Conservation (phyloP, 2,329 filamentous ascomycete genomes). For the Exophiala viscosa region DNA sequence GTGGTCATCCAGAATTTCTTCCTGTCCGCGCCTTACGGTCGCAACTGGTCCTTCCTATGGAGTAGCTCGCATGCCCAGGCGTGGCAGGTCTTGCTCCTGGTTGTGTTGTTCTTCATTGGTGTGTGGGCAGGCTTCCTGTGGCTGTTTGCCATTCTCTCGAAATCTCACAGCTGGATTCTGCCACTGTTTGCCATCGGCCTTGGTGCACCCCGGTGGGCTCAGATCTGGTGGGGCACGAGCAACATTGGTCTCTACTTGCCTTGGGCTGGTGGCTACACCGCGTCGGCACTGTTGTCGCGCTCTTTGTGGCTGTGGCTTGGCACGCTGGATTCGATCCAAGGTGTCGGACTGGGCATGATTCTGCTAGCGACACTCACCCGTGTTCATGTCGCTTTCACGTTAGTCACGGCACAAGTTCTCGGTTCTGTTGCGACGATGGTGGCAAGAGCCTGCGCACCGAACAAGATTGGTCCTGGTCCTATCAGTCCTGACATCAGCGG, state of each 20-base stretch:
- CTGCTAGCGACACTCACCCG: conserved; percentile 62
- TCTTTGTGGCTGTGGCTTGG: conserved; percentile 65
- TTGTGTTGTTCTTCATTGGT: conserved; percentile 47
- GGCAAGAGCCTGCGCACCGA: conserved; percentile 58
- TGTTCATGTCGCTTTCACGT: conserved; percentile 61
- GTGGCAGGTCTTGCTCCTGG: conserved; percentile 56
- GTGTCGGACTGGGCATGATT: conserved; percentile 66
- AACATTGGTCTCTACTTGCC: conserved; percentile 60
- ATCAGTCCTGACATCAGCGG: conserved; percentile 61
- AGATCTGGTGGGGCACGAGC: conserved; percentile 64
- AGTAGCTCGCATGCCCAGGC: conserved; percentile 52
- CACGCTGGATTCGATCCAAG: conserved; percentile 61
- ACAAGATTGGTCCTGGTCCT: conserved; percentile 57
- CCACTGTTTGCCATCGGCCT: conserved; percentile 66
- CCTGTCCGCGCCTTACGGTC: conserved; percentile 61
- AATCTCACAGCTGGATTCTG: conserved; percentile 62
- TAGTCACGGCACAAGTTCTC: conserved; percentile 60
- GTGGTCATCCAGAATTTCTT: conserved; percentile 66
- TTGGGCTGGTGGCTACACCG: conserved; percentile 56
- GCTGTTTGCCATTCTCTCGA: conserved; percentile 53
- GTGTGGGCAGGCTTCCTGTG: conserved; percentile 56
- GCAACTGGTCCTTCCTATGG: conserved; percentile 65
- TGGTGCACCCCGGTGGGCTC: conserved; percentile 62
- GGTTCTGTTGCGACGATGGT: conserved; percentile 61
- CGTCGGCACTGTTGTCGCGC: conserved; percentile 53